These are phyloP conservation scores for Trichoderma oligosporum DNA, from an alignment of 2,329 filamentous ascomycete species.

Conservation along the genomic window DNA sequence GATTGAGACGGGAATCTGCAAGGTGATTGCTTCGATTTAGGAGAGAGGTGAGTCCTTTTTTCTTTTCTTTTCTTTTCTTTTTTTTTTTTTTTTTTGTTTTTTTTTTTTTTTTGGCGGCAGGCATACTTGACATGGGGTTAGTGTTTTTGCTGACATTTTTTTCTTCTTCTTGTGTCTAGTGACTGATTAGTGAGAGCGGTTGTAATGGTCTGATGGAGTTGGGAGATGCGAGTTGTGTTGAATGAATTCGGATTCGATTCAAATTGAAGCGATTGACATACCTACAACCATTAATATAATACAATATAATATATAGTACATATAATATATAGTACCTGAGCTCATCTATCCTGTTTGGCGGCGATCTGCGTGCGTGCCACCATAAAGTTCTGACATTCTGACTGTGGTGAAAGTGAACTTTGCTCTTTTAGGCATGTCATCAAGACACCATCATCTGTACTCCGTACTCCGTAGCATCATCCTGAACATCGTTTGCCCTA, in stretches of 20 bases:
- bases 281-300: background rate
- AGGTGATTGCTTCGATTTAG: background rate
- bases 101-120: background rate
- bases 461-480: background rate
- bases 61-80: too few relatives aligned
- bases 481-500: background rate
- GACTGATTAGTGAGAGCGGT: too few relatives aligned
- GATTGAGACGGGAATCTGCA: background rate
- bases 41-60: too few relatives aligned
- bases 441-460: too few relatives aligned
- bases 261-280: constrained; percentile 2
- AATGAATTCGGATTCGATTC: too few relatives aligned
- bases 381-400: constrained; percentile 6
- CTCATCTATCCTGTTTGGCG: background rate
- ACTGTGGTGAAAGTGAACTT: background rate
- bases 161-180: background rate
- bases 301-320: background rate
- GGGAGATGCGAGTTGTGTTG: too few relatives aligned
- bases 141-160: too few relatives aligned
- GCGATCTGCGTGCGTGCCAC: background rate
- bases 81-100: background rate
- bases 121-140: too few relatives aligned
- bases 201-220: constrained; percentile 13
- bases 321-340: background rate
- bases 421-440: constrained; percentile 15